Evolutionary conservation across 176 grass and related monocot species (phyloP), one percentile per base, ranked within the genome.

Genomic region (Raddia distichophylla): DNA sequence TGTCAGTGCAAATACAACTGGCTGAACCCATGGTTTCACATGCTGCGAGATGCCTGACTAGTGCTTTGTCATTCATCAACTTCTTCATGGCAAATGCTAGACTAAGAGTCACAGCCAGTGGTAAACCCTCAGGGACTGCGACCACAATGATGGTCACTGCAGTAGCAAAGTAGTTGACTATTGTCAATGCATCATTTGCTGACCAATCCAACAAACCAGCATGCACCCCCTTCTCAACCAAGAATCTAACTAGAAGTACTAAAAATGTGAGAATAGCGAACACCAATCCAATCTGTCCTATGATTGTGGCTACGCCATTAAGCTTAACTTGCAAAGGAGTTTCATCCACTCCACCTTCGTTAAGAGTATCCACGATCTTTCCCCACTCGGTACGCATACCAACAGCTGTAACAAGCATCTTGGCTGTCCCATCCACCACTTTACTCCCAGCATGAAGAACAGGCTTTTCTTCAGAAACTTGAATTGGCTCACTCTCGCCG

Each of bases 21-120:
- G 90, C 87, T 65, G 95, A 98, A 75, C 95, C 95, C 95, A 98
- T 98, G 15, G 92, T 98, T 80, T 98, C 95, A 54, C 95, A 98
- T 58, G 95, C 95, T 33, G 95, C 89, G 8, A 94, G 81, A 89
- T 91, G 92, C 35, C 95, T 92, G 40, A 98, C 90, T 66, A 98
- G 83, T 61, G 92, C 95, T 77, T 93, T 94, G 16, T 90, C 86
- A 85, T 87, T 58, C 92, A 98, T 98, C 78, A 98, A 65, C 59
- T 98, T 98, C 78, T 94, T 92, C 95, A 98, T 98, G n/a, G 95
- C 95, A 87, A 94, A 94, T 13, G 95, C 95, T 46, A 98, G 95
- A 78, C 92, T 98, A 55, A 98, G 83, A 48, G 94, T 94, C 19
- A 97, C 94, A 15, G 94, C 94, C 82, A 97, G 75, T 22, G 91